Conservation (phyloP, 2,329 filamentous ascomycete genomes). For the Penicillium sp. region DNA sequence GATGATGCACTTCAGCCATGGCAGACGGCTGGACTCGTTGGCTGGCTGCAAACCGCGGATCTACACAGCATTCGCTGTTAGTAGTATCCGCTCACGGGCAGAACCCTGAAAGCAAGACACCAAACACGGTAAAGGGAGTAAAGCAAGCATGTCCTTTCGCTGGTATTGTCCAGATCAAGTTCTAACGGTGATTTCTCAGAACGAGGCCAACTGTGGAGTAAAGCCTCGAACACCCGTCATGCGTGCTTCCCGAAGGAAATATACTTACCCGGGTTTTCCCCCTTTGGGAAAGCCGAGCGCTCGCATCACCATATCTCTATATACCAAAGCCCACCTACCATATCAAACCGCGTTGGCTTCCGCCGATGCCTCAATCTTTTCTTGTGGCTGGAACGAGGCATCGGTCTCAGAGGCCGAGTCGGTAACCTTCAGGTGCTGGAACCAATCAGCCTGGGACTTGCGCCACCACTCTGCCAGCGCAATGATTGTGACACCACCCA, state of each 20-base stretch:
- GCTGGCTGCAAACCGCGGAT: constrained; percentile 13
- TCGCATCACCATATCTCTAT: neutral
- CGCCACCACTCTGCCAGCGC: constrained; percentile 22
- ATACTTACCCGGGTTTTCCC: constrained; percentile 13
- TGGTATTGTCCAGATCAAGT: constrained; percentile 98
- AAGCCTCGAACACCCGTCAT: constrained; percentile 26
- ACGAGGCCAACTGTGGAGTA: constrained; percentile 21
- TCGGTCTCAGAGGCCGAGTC: constrained; percentile 11
- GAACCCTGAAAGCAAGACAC: constrained; percentile 6
- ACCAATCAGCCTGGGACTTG: constrained; percentile 20
- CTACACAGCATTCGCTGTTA: constrained; percentile 14
- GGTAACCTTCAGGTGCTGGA: constrained; percentile 16
- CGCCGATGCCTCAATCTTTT: neutral
- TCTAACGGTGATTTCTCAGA: constrained; percentile 77
- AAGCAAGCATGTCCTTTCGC: constrained; percentile 67
- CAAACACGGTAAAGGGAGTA: constrained; percentile 4
- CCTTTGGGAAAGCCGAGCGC: neutral
- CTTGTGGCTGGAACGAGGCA: constrained; percentile 2
- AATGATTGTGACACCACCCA: constrained; percentile 37
- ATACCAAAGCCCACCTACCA: neutral
- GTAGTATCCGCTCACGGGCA: constrained; percentile 11
- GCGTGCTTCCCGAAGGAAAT: constrained; percentile 11
- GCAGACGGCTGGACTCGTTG: neutral
- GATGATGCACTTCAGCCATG: neutral
- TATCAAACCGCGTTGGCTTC: constrained; percentile 5